Evolutionary conservation across 345 rosid species (phyloP), one percentile per base, ranked within the genome.

Genomic region (Salix dunnii): DNA sequence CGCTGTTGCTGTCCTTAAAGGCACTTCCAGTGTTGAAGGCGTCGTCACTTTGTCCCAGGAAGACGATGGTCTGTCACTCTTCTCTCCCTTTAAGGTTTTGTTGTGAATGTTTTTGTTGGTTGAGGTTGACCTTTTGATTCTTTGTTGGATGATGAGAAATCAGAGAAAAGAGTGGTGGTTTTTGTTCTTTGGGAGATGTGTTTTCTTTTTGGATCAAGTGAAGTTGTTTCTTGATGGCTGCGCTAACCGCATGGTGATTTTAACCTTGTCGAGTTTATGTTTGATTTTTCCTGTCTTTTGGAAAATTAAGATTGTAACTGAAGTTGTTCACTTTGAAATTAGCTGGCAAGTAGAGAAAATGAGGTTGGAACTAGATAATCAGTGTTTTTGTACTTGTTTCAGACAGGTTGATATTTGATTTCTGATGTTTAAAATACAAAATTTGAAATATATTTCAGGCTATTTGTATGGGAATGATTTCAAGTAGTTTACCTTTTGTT

Each of bases 1-100:
- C 72, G 98, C 96, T 20, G 97, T 96, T 0, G 98, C 94, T 10
- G 98, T 93, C n/a, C 90, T 96, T 53, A 93, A 86, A 82, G 98
- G 99, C 13, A 83, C 53, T 64, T 92, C 99, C 70, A 69, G 70
- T 55, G 99, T 91, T 21, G 91, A 96, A 88, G 99, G 99, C 77
- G 96, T 93, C 69, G 91, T 87, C 79, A 88, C 90, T 65, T 82
- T 96, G 89, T 82, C 89, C 46, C 99, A 96, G 79, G 97, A 89
- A 6, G 90, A 82, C 66, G 85, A 69, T 76, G 97, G 99, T 93
- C 38, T 11, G 82, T 77, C 68, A 25, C 21, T 2, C 48, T n/a
- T 73, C 12, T 7, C 1, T 28, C 18, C 12, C 67, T 67, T 23
- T 40, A 9, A 31, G 18, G 20, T 67, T 75, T 17, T 62, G 64